Base-by-base conservation (phyloP, 163 green algal genomes). In the Scenedesmus sp. region DNA sequence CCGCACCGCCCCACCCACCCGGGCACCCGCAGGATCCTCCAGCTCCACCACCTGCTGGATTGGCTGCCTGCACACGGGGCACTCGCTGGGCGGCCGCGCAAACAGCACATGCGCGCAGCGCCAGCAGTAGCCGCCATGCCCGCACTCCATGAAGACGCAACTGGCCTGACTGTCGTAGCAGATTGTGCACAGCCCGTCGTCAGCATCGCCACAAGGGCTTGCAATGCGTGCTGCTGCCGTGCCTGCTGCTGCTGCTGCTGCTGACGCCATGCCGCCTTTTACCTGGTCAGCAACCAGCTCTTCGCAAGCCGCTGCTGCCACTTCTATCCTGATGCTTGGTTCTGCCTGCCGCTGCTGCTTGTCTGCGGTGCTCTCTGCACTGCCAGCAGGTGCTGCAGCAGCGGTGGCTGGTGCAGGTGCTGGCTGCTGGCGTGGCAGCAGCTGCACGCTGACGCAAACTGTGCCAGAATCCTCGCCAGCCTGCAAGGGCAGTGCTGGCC, bases 101-200 rank as follows among this genome's bases (percentile, higher is more conserved):
- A 94, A 95, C 51, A 96, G 83, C 65, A 92, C 46, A 78, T 94
- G 91, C 10, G 95, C 95, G 85, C 95, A 97, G 20, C 89, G 87
- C 51, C 90, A 88, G 92, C 95, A 96, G 87, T 95, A 95, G 40
- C 94, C 94, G 7, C 93, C 94, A 87, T 96, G 95, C 4, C 95
- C 95, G 90, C 95, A 96, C 78, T 94, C 88, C 83, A 96, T 85
- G 61, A 96, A 92, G 78, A 96, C 95, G 72, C 94, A 95, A 5
- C 49, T 94, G 18, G 92, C 89, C 12, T 37, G 85, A 22, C 51
- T 73, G 80, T 95, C 94, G 88, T 93, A 96, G 86, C 95, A 96
- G 80, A 96, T 95, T 20, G 95, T 91, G 89, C 95, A 96, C 24
- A 89, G 35, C 5, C 88, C 86, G 26, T 95, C 93, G 37, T 83